Evolutionary conservation across 2,329 filamentous ascomycete genomes (phyloP).

Genomic region (Cordyceps farinosa): DNA sequence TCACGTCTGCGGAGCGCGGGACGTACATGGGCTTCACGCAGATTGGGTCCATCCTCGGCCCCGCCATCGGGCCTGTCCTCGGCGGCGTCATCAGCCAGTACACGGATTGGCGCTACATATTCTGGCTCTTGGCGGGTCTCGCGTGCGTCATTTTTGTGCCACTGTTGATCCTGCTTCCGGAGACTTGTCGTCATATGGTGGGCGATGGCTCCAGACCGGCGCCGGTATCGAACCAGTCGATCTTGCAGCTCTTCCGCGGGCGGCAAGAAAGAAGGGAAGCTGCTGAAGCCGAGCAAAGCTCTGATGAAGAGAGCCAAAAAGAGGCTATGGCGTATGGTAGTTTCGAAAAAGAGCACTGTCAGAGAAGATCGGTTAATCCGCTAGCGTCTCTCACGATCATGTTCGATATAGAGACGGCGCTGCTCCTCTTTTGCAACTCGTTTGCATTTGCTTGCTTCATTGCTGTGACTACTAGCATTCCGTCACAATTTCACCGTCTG

Average conservation of each 20-base stretch:
- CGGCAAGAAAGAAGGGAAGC: neutral
- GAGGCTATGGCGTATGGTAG: neutral
- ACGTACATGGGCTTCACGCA: conserved; percentile 29
- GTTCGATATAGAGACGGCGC: neutral
- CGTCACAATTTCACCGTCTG: neutral
- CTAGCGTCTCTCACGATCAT: neutral
- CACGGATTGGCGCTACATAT: neutral
- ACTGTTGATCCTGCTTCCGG: neutral
- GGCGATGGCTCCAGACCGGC: conserved; percentile 19
- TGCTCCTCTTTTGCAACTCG: neutral
- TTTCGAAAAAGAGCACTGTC: neutral
- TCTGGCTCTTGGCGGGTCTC: neutral
- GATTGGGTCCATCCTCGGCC: conserved; percentile 34
- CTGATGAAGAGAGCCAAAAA: neutral
- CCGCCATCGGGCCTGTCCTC: conserved; percentile 41
- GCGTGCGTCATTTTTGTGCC: neutral
- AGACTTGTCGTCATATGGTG: conserved; percentile 18
- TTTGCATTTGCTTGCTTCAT: conserved; percentile 5
- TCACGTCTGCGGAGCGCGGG: conserved; percentile 28
- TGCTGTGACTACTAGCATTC: neutral
- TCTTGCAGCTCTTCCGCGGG: neutral
- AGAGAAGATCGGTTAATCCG: neutral
- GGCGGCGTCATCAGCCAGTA: conserved; percentile 38
- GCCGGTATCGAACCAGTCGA: neutral
- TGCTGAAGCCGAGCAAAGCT: neutral